A percentile compares a stretch with the other conserved stretches of the same genome.
Conservation (phyloP, 2,329 filamentous ascomycete genomes). For the Talaromyces sp. region DNA sequence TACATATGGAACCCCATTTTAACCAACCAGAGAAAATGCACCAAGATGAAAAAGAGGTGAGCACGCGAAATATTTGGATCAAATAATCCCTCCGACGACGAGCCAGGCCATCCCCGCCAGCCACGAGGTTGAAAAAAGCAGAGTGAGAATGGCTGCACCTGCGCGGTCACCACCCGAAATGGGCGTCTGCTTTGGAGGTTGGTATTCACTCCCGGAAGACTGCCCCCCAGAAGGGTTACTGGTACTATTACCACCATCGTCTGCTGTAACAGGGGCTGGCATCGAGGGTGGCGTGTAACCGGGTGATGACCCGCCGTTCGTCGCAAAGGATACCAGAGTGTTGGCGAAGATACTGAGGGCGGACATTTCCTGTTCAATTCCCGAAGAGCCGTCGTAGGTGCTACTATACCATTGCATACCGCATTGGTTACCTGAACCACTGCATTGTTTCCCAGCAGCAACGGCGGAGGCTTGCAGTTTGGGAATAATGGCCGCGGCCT, state of each 20-base stretch:
- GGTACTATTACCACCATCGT: conserved; percentile 56
- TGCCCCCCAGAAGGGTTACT: conserved; percentile 42
- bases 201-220: conserved; percentile 3
- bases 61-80: background rate
- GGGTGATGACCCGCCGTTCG: background rate
- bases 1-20: background rate
- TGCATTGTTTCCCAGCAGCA: conserved; percentile 53
- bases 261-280: conserved; percentile 40
- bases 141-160: conserved; percentile 15
- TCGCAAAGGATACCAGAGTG: conserved; percentile 21
- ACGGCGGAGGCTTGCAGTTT: conserved; percentile 51
- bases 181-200: background rate
- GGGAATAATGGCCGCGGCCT: conserved; percentile 47
- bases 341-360: conserved; percentile 34
- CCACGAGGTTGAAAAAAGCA: conserved; percentile 13
- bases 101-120: conserved; percentile 15
- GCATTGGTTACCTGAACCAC: conserved; percentile 53
- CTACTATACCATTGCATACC: conserved; percentile 39
- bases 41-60: background rate
- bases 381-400: conserved; percentile 32
- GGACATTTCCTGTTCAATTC: conserved; percentile 40
- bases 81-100: conserved; percentile 12
- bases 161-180: conserved; percentile 14
- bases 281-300: conserved; percentile 6
- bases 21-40: background rate